phyloP scores from a whole-genome alignment of 2,329 filamentous ascomycete genomes.

The Sclerotinia trifoliorum region DNA sequence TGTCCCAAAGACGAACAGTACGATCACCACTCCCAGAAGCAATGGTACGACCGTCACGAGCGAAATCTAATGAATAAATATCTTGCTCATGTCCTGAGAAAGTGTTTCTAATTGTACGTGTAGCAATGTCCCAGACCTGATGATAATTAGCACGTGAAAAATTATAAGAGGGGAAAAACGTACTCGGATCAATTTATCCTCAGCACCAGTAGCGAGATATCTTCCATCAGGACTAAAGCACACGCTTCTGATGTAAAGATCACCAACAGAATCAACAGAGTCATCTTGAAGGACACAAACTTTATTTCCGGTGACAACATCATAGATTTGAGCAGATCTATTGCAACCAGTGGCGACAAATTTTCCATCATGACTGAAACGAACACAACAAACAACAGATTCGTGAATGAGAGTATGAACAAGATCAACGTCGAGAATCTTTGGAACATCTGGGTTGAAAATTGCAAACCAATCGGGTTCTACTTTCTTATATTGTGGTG shows the following conservation, averaged over 20 bases:
- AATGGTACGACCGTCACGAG: conserved; percentile 88
- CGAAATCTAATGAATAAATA: conserved; percentile 95
- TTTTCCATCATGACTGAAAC: conserved; percentile 93
- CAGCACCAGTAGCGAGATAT: conserved; percentile 91
- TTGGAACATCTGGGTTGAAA: conserved; percentile 89
- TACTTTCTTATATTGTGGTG: conserved; percentile 83
- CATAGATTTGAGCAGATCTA: conserved; percentile 98
- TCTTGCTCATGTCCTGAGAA: conserved; percentile 98
- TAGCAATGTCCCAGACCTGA: conserved; percentile 91
- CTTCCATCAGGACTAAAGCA: conserved; percentile 97
- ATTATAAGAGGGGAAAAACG: conserved; percentile 42
- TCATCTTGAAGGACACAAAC: conserved; percentile 90
- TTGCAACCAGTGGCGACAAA: conserved; percentile 97
- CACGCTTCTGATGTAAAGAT: conserved; percentile 95
- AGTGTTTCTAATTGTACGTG: conserved; percentile 80
- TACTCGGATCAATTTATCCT: conserved; percentile 95
- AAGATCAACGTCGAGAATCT: conserved; percentile 87
- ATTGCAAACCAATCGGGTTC: conserved; percentile 93
- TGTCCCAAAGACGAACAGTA: conserved; percentile 94
- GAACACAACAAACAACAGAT: conserved; percentile 96
- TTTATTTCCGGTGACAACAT: conserved; percentile 82
- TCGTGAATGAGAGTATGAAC: conserved; percentile 91
- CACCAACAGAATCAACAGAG: conserved; percentile 79
- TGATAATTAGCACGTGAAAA: conserved; percentile 26
- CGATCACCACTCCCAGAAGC: conserved; percentile 93